Evolutionary conservation across 192 early-diverging fungal genomes (phyloP).

Genomic region (Entomortierella parvispora): DNA sequence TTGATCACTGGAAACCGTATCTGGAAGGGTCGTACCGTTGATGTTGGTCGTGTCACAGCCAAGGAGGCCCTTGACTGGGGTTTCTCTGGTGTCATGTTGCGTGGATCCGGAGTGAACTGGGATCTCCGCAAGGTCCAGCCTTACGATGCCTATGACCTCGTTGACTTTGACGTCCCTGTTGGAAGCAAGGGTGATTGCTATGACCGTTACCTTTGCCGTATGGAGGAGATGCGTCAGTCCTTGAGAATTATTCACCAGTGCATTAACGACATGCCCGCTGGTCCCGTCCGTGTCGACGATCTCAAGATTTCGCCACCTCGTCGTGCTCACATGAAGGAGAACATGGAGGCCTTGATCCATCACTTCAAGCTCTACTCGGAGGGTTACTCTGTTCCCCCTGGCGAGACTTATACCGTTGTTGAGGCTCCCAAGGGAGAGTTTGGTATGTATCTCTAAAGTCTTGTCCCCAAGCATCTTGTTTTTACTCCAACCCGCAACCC

Average conservation of each 20-base stretch:
- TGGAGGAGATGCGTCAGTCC: constrained; percentile 99
- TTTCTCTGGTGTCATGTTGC: constrained; percentile 95
- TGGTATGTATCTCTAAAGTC: constrained; percentile 56
- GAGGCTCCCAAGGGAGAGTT: constrained; percentile 99
- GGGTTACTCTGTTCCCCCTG: constrained; percentile 95
- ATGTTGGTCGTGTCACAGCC: constrained; percentile 87
- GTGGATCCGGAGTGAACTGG: constrained; percentile 93
- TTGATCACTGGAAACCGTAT: constrained; percentile 93
- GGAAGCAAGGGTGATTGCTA: constrained; percentile 96
- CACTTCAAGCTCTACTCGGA: constrained; percentile 99
- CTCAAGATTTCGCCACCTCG: constrained; percentile 96
- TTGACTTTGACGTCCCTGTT: constrained; percentile 98
- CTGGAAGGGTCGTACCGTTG: constrained; percentile 90
- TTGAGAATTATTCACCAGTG: constrained; percentile 96
- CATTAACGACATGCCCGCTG: constrained; percentile 94
- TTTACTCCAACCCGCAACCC: not conserved
- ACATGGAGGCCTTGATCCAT: constrained; percentile 99
- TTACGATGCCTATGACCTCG: constrained; percentile 94
- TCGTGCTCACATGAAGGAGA: constrained; percentile 95
- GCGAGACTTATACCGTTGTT: constrained; percentile 97
- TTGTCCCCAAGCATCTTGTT: not conserved
- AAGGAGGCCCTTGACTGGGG: constrained; percentile 92
- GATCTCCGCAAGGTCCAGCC: constrained; percentile 94
- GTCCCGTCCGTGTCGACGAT: constrained; percentile 95
- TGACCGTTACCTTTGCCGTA: constrained; percentile 95